Conservation (phyloP, 2,329 filamentous ascomycete species). For the Diaporthe caulivora region DNA sequence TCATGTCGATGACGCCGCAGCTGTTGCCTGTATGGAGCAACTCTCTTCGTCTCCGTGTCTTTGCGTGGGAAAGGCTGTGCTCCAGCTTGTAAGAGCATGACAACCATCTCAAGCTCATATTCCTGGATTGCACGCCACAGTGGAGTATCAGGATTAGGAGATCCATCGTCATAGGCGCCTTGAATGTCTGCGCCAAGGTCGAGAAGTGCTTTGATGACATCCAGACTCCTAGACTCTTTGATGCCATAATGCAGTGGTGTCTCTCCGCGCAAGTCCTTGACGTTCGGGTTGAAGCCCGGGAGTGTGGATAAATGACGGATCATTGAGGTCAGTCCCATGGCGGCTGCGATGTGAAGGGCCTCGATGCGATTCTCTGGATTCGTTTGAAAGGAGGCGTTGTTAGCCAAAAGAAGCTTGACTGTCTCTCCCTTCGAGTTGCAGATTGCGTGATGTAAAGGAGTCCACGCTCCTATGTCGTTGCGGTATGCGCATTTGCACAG, state of each 20-base stretch:
- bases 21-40: neutral
- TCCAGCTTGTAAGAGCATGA: neutral
- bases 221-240: neutral
- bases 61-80: neutral
- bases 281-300: neutral
- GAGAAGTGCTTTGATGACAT: neutral
- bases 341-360: neutral
- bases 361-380: neutral
- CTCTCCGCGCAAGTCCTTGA: neutral
- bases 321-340: neutral
- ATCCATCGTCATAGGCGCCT: neutral
- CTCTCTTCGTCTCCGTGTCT: neutral
- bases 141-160: neutral
- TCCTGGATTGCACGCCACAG: neutral
- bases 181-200: neutral
- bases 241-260: neutral
- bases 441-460: neutral
- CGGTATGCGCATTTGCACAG: neutral
- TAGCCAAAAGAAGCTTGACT: neutral
- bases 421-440: neutral
- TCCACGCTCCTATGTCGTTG: accelerated
- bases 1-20: neutral
- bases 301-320: neutral
- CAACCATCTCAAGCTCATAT: neutral
- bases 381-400: neutral